Evolutionary conservation across 2,329 filamentous ascomycete species (phyloP).

Genomic region (Penicillium italicum): DNA sequence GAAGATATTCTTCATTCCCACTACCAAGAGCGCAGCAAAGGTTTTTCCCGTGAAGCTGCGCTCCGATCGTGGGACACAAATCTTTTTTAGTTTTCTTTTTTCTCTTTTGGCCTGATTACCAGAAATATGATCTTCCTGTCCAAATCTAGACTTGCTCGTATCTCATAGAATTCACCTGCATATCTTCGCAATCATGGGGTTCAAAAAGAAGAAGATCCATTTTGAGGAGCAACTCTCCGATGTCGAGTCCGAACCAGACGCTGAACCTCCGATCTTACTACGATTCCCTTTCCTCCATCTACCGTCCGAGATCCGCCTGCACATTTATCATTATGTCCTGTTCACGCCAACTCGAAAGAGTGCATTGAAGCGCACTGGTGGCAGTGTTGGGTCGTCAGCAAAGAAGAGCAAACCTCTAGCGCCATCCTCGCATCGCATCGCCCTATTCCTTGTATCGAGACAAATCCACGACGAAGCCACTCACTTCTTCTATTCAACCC

Average conservation of each 20-base stretch:
- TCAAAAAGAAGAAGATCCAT: conserved; percentile 17
- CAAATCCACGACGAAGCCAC: conserved; percentile 51
- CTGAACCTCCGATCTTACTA: conserved; percentile 10
- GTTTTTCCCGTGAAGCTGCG: conserved; percentile 44
- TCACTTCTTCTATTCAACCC: conserved; percentile 50
- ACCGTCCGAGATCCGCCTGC: conserved; percentile 52
- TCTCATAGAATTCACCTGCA: conserved; percentile 20
- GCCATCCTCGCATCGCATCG: conserved; percentile 35
- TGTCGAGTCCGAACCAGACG: conserved; percentile 20
- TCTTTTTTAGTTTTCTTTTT: conserved; percentile 13
- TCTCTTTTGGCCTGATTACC: conserved; percentile 7
- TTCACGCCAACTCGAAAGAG: conserved; percentile 34
- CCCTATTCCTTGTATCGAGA: conserved; percentile 40
- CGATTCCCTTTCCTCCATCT: conserved; percentile 53
- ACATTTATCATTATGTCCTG: conserved; percentile 48
- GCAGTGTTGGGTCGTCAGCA: conserved; percentile 37
- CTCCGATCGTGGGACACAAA: conserved; percentile 50
- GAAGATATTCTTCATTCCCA: conserved; percentile 40
- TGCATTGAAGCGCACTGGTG: conserved; percentile 27
- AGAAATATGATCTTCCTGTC: conserved; percentile 21
- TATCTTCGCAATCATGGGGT: conserved; percentile 17
- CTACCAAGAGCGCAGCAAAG: conserved; percentile 51
- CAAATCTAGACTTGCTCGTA: conserved; percentile 16
- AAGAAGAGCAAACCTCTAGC: conserved; percentile 35
- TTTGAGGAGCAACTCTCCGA: conserved; percentile 15